Evolutionary conservation across 2,329 filamentous ascomycete species (phyloP).

Genomic region (Botrytis sinoallii): DNA sequence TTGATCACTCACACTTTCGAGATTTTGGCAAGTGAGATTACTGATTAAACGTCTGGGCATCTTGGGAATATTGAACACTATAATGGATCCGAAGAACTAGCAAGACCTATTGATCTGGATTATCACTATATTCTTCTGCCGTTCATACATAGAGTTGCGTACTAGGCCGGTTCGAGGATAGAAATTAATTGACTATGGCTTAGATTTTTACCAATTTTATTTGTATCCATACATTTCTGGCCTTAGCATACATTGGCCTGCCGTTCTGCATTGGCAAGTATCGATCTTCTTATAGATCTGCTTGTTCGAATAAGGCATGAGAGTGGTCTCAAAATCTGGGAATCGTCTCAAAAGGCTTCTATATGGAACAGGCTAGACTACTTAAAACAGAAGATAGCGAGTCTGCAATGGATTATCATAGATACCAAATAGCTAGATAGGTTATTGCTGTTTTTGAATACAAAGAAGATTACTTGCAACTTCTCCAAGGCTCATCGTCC

Average conservation of each 20-base stretch:
- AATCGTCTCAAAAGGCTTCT: neutral
- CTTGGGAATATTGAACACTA: neutral
- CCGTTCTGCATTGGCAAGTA: accelerated
- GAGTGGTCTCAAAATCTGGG: neutral
- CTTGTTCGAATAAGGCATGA: neutral
- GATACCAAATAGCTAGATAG: neutral
- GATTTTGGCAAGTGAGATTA: neutral
- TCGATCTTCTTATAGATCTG: neutral
- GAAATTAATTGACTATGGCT: neutral
- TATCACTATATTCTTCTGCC: neutral
- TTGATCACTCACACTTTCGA: neutral
- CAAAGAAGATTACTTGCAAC: too few species aligned
- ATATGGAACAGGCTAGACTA: neutral
- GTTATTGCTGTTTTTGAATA: too few species aligned
- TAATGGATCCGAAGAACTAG: too few species aligned
- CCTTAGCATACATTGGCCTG: neutral
- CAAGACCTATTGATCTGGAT: neutral
- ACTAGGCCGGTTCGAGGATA: too few species aligned
- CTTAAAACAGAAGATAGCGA: neutral
- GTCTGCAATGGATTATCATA: neutral
- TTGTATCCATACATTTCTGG: too few species aligned
- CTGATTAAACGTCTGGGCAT: too few species aligned
- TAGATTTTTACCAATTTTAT: neutral
- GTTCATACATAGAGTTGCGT: accelerated
- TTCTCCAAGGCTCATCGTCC: accelerated